Percentiles rank a stretch among this genome's conserved stretches.
Evolutionary conservation across 176 grass and related monocot genomes (phyloP).

Genomic region (Aegilops longissima): DNA sequence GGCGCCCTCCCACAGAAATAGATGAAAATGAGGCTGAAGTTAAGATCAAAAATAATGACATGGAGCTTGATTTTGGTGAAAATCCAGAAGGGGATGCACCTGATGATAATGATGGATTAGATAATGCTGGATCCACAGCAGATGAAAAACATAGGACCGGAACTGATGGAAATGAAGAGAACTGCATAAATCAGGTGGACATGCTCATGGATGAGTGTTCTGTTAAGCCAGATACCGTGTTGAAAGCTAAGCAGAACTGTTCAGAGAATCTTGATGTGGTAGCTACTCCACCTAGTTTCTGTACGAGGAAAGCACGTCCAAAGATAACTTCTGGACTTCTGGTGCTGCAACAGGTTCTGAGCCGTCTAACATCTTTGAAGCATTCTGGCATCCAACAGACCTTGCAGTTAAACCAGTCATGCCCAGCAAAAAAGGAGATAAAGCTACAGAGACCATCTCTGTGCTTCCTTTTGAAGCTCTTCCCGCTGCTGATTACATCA

Average conservation of each 20-base stretch:
- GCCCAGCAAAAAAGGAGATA: conserved; percentile 84
- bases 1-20: conserved; percentile 56
- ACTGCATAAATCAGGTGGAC: conserved; percentile 55
- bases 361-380: conserved; percentile 55
- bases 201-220: conserved; percentile 52
- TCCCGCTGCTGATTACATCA: conserved; percentile 72
- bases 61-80: conserved; percentile 98
- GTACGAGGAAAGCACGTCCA: conserved; percentile 62
- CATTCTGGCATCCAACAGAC: conserved; percentile 93
- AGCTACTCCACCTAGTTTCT: conserved; percentile 58
- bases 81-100: conserved; percentile 71
- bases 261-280: conserved; percentile 52
- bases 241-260: conserved; percentile 52
- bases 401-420: conserved; percentile 97
- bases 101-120: conserved; percentile 73
- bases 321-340: conserved; percentile 57
- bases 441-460: conserved; percentile 45
- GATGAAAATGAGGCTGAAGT: conserved; percentile 67
- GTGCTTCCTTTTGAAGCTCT: conserved; percentile 75
- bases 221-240: conserved; percentile 34
- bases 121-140: conserved; percentile 49
- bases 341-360: conserved; percentile 56
- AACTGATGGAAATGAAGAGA: conserved; percentile 60
- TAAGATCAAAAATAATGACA: conserved; percentile 84
- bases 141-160: conserved; percentile 40